These are phyloP conservation scores for Diutina mesorugosa DNA, from an alignment of 1,139 yeast genomes.

Conservation along the genomic window DNA sequence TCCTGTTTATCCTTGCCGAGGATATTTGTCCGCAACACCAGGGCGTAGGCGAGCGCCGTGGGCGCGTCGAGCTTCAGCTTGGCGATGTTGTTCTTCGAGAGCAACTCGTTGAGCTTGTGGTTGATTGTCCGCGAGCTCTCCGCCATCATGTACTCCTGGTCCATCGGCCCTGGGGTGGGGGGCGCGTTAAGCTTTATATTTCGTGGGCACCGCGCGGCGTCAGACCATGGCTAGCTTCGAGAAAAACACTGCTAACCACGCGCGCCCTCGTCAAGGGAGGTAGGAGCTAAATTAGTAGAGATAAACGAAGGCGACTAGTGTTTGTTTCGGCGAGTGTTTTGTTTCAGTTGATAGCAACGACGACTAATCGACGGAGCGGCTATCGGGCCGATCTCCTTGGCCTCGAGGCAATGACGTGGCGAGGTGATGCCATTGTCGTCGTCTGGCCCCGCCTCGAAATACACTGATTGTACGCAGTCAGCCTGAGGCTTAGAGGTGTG, in stretches of 20 bases:
- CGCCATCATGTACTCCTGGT: conserved; percentile 8
- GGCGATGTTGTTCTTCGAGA: conserved; percentile 22
- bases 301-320: too few species aligned
- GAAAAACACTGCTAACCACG: too few species aligned
- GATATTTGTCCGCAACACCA: conserved; percentile 23
- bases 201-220: neutral
- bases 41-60: conserved; percentile 24
- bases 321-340: too few species aligned
- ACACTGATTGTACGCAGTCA: neutral
- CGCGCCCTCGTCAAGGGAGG: too few species aligned
- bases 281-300: too few species aligned
- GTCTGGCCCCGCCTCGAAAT: neutral
- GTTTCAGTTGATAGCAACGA: too few species aligned
- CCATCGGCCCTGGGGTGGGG: neutral
- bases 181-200: neutral
- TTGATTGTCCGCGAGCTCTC: conserved; percentile 32
- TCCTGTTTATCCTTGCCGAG: conserved; percentile 38
- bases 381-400: too few species aligned
- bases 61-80: conserved; percentile 21
- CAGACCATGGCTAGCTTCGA: too few species aligned
- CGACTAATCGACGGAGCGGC: too few species aligned
- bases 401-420: neutral
- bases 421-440: neutral
- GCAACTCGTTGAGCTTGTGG: conserved; percentile 31
- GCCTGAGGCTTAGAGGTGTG: neutral